phyloP scores from a whole-genome alignment of 2,329 filamentous ascomycete species.

The Aspergillus japonicus region DNA sequence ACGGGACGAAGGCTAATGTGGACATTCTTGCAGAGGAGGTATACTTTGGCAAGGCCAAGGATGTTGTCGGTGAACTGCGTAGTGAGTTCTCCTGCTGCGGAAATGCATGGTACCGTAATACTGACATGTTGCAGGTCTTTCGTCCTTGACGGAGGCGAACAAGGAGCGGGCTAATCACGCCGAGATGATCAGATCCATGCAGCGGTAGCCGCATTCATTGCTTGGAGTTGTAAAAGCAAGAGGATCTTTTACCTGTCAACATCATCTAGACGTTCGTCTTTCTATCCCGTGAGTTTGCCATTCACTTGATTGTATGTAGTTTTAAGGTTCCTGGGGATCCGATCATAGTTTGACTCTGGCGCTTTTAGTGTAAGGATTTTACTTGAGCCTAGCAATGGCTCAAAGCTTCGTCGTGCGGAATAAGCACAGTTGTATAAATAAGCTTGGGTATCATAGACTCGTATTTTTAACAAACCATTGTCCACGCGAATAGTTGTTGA shows the following conservation, averaged over 20 bases:
- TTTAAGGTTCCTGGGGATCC: constrained; percentile 18
- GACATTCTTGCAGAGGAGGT: constrained; percentile 67
- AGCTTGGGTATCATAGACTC: constrained; percentile 23
- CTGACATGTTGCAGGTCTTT: constrained; percentile 54
- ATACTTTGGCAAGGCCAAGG: constrained; percentile 99
- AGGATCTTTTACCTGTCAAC: background rate
- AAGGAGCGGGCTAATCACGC: constrained; percentile 80
- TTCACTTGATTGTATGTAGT: constrained; percentile 17
- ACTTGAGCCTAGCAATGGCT: background rate
- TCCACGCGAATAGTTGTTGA: background rate
- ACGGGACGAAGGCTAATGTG: constrained; percentile 15
- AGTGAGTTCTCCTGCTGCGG: constrained; percentile 52
- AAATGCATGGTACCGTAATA: constrained; percentile 9
- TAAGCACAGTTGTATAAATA: constrained; percentile 4
- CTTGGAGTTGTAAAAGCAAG: background rate
- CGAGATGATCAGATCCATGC: constrained; percentile 74
- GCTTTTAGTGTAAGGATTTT: background rate
- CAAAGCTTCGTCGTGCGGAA: background rate
- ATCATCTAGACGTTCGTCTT: background rate
- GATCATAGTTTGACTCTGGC: constrained; percentile 1
- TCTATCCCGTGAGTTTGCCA: constrained; percentile 1
- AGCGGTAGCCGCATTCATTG: constrained; percentile 30
- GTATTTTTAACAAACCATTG: background rate
- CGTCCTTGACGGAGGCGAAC: constrained; percentile 78
- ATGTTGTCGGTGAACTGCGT: constrained; percentile 91